Conservation (phyloP, 257 asterid genomes). For the Gentiana dahurica region DNA sequence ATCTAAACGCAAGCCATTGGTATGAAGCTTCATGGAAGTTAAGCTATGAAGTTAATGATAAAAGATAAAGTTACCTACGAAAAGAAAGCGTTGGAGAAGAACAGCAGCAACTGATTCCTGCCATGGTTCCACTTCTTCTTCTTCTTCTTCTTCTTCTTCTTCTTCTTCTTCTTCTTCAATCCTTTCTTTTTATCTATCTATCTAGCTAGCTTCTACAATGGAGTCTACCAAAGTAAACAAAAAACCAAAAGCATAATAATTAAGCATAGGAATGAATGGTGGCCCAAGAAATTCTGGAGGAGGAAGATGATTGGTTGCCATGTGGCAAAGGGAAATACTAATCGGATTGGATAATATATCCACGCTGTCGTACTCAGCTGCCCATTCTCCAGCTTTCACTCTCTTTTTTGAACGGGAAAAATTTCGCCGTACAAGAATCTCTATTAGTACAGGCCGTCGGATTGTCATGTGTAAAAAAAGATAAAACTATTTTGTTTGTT, state of each 20-base stretch:
- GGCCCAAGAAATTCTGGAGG: constrained; percentile 41
- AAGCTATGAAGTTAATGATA: no score
- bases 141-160: no score
- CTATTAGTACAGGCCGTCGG: no score
- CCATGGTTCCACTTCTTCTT: constrained; percentile 28
- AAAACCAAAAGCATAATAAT: neutral
- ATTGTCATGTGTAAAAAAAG: no score
- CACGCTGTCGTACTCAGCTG: no score
- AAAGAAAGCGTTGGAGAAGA: constrained; percentile 45
- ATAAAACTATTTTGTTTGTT: no score
- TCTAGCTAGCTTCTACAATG: neutral
- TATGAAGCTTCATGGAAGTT: no score
- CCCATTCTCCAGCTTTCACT: no score
- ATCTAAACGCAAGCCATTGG: no score
- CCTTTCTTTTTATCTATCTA: neutral
- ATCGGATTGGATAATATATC: constrained; percentile 25
- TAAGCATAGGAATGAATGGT: neutral
- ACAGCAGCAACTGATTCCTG: constrained; percentile 48
- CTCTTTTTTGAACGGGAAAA: no score
- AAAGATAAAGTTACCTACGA: constrained; percentile 26
- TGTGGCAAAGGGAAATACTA: constrained; percentile 25
- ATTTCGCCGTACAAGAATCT: no score
- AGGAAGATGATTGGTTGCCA: constrained; percentile 45
- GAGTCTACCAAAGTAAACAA: constrained; percentile 5
- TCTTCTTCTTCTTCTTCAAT: neutral